Conservation (phyloP, 2,329 filamentous ascomycete genomes). For the Talaromyces sp. region DNA sequence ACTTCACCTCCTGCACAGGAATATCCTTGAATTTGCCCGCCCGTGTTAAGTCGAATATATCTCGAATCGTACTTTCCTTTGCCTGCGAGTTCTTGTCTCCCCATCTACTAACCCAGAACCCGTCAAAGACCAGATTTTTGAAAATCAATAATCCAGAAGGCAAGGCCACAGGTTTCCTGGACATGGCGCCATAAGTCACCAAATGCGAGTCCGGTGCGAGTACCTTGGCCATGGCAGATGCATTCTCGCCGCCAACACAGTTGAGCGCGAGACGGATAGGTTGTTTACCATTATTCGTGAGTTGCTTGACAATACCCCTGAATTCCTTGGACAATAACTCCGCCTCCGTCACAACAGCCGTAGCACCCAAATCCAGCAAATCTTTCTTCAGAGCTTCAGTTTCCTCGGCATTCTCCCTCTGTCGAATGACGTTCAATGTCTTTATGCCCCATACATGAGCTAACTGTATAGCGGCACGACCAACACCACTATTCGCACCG, state of each 20-base stretch:
- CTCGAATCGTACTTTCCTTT: slow-evolving; percentile 75
- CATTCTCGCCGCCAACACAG: slow-evolving; percentile 86
- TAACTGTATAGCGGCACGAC: slow-evolving; percentile 84
- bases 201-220: slow-evolving; percentile 65
- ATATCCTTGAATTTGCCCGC: slow-evolving; percentile 74
- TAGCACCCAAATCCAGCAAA: slow-evolving; percentile 57
- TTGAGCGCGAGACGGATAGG: slow-evolving; percentile 76
- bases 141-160: slow-evolving; percentile 88
- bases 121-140: slow-evolving; percentile 80
- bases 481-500: slow-evolving; percentile 90
- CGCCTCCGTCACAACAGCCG: slow-evolving; percentile 57
- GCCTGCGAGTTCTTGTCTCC: slow-evolving; percentile 66
- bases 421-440: slow-evolving; percentile 83
- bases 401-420: slow-evolving; percentile 59
- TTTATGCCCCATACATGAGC: slow-evolving; percentile 79
- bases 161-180: slow-evolving; percentile 73
- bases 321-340: slow-evolving; percentile 47
- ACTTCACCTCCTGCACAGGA: slow-evolving; percentile 74
- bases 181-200: slow-evolving; percentile 96
- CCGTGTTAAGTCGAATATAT: slow-evolving; percentile 71
- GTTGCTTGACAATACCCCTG: slow-evolving; percentile 53
- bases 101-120: slow-evolving; percentile 95
- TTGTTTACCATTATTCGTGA: slow-evolving; percentile 67
- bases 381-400: slow-evolving; percentile 61
- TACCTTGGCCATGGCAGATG: slow-evolving; percentile 69